These are phyloP conservation scores for Santalum album DNA, from an alignment of 164 flowering plant genomes.

Conservation along the genomic window DNA sequence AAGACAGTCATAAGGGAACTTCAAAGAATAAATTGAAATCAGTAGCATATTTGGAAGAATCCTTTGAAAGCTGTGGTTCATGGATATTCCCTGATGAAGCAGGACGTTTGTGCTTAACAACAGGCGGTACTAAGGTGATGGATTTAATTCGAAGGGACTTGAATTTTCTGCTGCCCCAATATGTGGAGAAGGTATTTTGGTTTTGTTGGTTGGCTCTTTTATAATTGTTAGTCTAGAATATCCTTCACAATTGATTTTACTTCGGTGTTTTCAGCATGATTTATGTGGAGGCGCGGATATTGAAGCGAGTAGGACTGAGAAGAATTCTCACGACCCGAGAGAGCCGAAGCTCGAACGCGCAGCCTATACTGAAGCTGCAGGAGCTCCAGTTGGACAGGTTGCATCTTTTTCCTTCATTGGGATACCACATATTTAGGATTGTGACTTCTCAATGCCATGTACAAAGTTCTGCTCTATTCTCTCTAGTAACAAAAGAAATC, in stretches of 20 bases:
- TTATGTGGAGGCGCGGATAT: not conserved
- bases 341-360: conserved; percentile 14
- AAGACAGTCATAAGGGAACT: conserved; percentile 6
- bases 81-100: conserved; percentile 48
- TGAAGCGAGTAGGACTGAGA: conserved; percentile 10
- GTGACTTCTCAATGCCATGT: not conserved
- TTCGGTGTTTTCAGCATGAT: conserved; percentile 12
- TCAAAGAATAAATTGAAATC: conserved; percentile 13
- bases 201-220: too few species aligned
- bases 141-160: conserved; percentile 22
- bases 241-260: too few species aligned
- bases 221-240: too few species aligned
- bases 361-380: conserved; percentile 12
- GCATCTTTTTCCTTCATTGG: not conserved
- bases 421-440: too few species aligned
- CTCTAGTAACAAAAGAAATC: not conserved
- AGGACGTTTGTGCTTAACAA: conserved; percentile 40
- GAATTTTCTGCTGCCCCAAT: conserved; percentile 10
- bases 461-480: not conserved
- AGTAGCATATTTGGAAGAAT: conserved; percentile 3
- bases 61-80: conserved; percentile 21
- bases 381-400: conserved; percentile 36
- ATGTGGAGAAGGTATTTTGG: conserved; percentile 22
- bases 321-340: conserved; percentile 7
- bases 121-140: conserved; percentile 28